Conservation (phyloP, 2,329 filamentous ascomycete genomes). For the Whalleya microplaca region DNA sequence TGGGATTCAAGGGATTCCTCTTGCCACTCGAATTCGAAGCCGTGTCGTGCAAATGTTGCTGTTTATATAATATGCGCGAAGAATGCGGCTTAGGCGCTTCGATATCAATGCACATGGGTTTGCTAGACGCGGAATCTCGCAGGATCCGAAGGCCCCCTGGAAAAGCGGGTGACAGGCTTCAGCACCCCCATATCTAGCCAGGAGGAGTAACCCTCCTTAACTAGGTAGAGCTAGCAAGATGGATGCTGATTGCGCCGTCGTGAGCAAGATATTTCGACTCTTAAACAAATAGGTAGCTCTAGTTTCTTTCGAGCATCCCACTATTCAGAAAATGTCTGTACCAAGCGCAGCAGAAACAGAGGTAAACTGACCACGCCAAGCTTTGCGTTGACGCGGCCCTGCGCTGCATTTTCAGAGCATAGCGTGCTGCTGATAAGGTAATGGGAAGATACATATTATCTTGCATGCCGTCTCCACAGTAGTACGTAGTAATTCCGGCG, state of each 20-base stretch:
- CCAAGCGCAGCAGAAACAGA: background rate
- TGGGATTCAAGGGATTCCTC: conserved; percentile 17
- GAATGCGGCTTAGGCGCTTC: conserved; percentile 21
- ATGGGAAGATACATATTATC: conserved; percentile 13
- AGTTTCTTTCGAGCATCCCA: no score
- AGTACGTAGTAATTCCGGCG: conserved; percentile 15
- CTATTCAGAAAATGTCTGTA: background rate
- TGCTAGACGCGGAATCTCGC: conserved; percentile 5
- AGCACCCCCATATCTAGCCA: background rate
- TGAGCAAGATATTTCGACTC: no score
- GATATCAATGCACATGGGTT: background rate
- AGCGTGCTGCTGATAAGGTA: conserved; percentile 11
- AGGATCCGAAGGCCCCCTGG: conserved; percentile 7
- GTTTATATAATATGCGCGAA: conserved; percentile 27
- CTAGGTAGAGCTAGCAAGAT: no score
- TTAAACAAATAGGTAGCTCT: no score
- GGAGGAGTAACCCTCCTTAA: no score
- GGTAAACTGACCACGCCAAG: conserved; percentile 10
- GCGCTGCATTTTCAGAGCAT: conserved; percentile 1
- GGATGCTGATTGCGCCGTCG: background rate
- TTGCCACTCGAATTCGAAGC: conserved; percentile 18
- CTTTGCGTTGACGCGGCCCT: conserved; percentile 19
- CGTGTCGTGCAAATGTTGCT: conserved; percentile 20
- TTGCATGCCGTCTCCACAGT: conserved; percentile 17
- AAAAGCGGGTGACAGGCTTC: background rate